Evolutionary conservation across 2,329 filamentous ascomycete genomes (phyloP), one percentile per base, ranked within the genome.

Genomic region (Chrysosporium queenslandicum): DNA sequence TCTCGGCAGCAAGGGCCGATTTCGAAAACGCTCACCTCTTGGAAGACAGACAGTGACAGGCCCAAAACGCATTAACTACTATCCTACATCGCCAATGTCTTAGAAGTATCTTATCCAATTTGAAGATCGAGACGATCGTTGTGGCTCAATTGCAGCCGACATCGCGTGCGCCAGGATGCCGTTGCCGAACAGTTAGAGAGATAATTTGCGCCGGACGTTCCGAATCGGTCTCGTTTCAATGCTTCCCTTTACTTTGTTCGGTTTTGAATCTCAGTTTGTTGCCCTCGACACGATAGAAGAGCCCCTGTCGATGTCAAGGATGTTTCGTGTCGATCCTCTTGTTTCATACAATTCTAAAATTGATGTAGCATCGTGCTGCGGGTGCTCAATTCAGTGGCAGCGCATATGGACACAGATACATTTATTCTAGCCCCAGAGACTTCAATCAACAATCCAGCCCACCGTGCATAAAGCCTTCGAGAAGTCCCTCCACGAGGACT

Each of bases 261-360:
- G n/a, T 7, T 20, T 39, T 39, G 36, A 11, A 20, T 20, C 18
- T 18, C 20, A 41, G 6, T 11, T 3, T 20, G 36, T 20, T 41
- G 20, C 11, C 20, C 20, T 41, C 8, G 21, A 16, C 7, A 12
- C 6, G 2, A 6, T 18, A 23, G 20, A 8, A 18, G 4, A 41
- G 39, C 5, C 42, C 29, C n/a, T 46, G 42, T 32, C 25, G 23
- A 30, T 32, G 42, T 18, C 42, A n/a, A 46, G 42, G 42, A 46
- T 46, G 7, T 32, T 16, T 32, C 8, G 8, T 32, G 42, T 32
- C 42, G 42, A 46, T 46, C 42, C 14, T 21, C 25, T 18, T 4
- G 16, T 18, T 46, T 30, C 23, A 16, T 32, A 46, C 29, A 8
- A 14, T 30, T 18, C 42, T 18, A 46, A 20, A 32, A 29, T 46